These are phyloP conservation scores for Rhizophora apiculata DNA, from an alignment of 345 rosid genomes.

Conservation along the genomic window DNA sequence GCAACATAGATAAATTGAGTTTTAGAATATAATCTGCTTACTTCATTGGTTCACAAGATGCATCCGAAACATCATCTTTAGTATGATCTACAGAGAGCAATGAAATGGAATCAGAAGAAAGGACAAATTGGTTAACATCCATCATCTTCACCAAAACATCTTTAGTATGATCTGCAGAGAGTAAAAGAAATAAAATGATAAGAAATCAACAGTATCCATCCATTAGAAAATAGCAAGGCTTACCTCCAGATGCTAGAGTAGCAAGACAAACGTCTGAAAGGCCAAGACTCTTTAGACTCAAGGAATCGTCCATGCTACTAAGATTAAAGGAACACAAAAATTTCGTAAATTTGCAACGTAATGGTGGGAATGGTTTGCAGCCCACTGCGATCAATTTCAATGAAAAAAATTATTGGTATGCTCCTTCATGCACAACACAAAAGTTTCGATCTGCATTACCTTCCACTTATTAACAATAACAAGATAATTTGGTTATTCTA, in stretches of 20 bases:
- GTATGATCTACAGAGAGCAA: slow-evolving; percentile 34
- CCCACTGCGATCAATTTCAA: not conserved
- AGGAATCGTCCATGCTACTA: slow-evolving; percentile 57
- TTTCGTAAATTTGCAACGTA: not conserved
- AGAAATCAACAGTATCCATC: not conserved
- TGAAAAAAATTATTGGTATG: not conserved
- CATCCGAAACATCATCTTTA: slow-evolving; percentile 25
- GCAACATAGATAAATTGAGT: slow-evolving; percentile 10
- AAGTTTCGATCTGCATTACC: too few relatives aligned
- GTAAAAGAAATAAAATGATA: not conserved
- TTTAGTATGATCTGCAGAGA: not conserved
- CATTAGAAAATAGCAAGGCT: not conserved
- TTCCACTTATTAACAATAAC: too few relatives aligned
- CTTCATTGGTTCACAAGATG: slow-evolving; percentile 31
- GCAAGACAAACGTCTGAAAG: slow-evolving; percentile 84
- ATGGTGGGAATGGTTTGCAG: not conserved
- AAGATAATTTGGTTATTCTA: too few relatives aligned
- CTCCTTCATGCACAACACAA: too few relatives aligned
- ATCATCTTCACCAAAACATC: not conserved
- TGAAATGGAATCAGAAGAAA: slow-evolving; percentile 4
- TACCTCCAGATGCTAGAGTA: slow-evolving; percentile 52
- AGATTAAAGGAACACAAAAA: slow-evolving; percentile 29
- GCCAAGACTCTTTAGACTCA: slow-evolving; percentile 70
- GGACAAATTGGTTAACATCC: not conserved
- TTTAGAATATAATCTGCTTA: slow-evolving; percentile 28